Evolutionary conservation across 495 filamentous ascomycete species (phyloP), one percentile per base, ranked within the genome.

Genomic region (Ascobolus immersus): DNA sequence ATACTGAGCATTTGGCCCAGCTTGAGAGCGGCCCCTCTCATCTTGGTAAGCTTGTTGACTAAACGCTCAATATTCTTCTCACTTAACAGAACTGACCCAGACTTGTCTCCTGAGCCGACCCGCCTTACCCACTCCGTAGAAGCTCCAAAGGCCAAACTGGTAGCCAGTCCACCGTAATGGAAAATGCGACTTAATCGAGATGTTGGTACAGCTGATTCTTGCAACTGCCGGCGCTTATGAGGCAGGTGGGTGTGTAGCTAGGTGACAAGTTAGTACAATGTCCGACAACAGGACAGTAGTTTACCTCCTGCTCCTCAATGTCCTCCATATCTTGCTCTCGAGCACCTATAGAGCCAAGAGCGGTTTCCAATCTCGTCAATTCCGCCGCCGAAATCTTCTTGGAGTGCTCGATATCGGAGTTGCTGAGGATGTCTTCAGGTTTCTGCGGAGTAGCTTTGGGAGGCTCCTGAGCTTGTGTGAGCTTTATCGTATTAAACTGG

Each of bases 21-120:
- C 53, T 96, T 96, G n/a, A 96, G 56, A 27, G 86, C 86, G n/a
- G 86, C 89, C 15, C 86, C 86, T 44, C 86, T 70, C 86, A 96
- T 96, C 17, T 76, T 71, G 8, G 80, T 91, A 5, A 96, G 65
- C 52, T 82, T 92, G 12, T 77, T 60, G 4, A 94, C 86, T 3
- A 96, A 65, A 21, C 86, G 62, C 46, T 93, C 79, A 64, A 91
- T 77, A 44, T 96, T 96, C 5, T 60, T 67, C 11, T 77, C 60
- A 51, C 74, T 91, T 41, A 96, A 69, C 64, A 96, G 75, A 28
- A 90, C 55, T 3, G 77, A 71, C 18, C 60, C 57, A 34, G 57
- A 55, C 13, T 39, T 38, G 13, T 63, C 65, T 35, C 70, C 58
- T 21, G 54, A 50, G 6, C 64, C 45, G 2, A 67, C 68, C 21